Percentiles rank a stretch among this genome's conserved stretches.
phyloP scores from a whole-genome alignment of 768 basidiomycete genomes.

The Hericium coralloides region DNA sequence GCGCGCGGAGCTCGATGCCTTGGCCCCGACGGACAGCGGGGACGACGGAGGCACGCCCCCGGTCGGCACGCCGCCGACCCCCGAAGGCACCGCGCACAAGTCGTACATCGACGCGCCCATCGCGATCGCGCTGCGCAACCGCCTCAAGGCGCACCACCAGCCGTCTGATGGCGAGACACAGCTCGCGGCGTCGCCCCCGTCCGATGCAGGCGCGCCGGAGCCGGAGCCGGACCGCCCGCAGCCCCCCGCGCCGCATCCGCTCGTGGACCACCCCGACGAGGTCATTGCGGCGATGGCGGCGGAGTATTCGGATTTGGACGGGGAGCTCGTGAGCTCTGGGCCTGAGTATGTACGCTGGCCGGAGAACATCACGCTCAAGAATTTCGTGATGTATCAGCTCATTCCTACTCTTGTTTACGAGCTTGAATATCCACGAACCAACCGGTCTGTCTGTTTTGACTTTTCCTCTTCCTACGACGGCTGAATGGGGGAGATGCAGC shows the following conservation, averaged over 20 bases:
- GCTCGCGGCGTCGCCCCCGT: not conserved
- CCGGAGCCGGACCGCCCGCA: constrained; percentile 9
- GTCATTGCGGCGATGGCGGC: constrained; percentile 60
- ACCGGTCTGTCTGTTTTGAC: constrained; percentile 38
- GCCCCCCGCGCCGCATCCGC: constrained; percentile 29
- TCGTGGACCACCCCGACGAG: constrained; percentile 59
- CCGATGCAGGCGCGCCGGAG: not conserved
- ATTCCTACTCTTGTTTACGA: constrained; percentile 94
- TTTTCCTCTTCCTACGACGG: not conserved
- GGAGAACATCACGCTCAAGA: constrained; percentile 69
- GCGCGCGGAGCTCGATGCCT: constrained; percentile 32
- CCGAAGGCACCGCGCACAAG: constrained; percentile 33
- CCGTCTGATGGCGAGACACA: not conserved
- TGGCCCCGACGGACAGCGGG: constrained; percentile 16
- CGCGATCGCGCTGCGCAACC: constrained; percentile 45
- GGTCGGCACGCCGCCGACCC: constrained; percentile 34
- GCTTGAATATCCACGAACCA: constrained; percentile 90
- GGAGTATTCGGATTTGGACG: constrained; percentile 67
- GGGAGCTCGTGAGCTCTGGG: constrained; percentile 69
- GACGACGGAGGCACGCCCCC: constrained; percentile 8
- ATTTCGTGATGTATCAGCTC: constrained; percentile 80
- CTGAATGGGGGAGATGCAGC: constrained; percentile 18
- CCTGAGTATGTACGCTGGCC: constrained; percentile 69
- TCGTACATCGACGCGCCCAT: constrained; percentile 47
- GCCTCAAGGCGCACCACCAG: constrained; percentile 25